A percentile compares a stretch with the other conserved stretches of the same genome.
Conservation (phyloP, 192 early-diverging fungal species). For the Rhizophagus sp. region DNA sequence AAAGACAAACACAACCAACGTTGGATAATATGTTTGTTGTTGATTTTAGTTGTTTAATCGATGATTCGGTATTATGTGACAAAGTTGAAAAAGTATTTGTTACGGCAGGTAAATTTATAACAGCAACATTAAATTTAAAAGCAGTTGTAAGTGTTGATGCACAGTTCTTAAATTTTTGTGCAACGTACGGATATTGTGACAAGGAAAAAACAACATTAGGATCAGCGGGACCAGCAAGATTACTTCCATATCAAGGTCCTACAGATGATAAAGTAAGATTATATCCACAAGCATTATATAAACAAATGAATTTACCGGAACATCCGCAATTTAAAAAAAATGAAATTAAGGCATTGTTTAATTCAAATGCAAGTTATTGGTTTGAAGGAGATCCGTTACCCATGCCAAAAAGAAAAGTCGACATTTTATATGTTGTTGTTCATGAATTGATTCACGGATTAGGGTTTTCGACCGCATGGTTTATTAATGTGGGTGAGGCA, state of each 20-base stretch:
- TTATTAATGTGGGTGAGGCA: no score
- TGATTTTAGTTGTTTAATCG: neutral
- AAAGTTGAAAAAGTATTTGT: constrained; percentile 35
- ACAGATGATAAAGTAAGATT: no score
- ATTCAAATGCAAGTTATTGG: constrained; percentile 35
- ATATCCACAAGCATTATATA: no score
- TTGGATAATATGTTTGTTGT: no score
- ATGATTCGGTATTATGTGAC: constrained; percentile 15
- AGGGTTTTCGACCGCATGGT: neutral
- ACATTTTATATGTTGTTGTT: neutral
- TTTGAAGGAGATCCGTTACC: neutral
- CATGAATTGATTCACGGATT: neutral
- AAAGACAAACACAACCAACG: no score
- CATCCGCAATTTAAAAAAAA: constrained; percentile 33
- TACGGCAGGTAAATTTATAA: constrained; percentile 34
- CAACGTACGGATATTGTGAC: neutral
- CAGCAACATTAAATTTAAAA: constrained; percentile 31
- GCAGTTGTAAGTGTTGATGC: constrained; percentile 40
- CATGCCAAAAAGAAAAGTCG: neutral
- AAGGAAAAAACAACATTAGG: constrained; percentile 11
- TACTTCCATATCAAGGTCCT: constrained; percentile 31
- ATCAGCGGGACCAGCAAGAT: constrained; percentile 31
- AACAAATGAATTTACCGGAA: no score
- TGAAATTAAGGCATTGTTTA: constrained; percentile 31
- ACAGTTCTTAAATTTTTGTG: constrained; percentile 38